These are phyloP conservation scores for Apiotrichum akiyoshidainum DNA, from an alignment of 1,284 basidiomycete genomes.

Conservation along the genomic window DNA sequence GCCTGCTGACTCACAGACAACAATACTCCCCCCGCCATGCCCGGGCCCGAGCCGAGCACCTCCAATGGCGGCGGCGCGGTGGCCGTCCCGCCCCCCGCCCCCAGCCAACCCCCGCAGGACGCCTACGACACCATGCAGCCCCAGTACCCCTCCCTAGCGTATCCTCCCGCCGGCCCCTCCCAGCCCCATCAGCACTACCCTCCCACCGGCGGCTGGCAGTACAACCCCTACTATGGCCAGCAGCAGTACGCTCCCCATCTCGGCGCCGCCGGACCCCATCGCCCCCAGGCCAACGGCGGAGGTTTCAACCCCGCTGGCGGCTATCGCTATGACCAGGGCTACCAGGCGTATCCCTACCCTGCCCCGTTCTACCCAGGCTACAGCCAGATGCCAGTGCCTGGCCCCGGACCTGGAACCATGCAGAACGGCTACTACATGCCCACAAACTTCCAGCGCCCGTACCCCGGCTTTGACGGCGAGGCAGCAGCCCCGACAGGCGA, in stretches of 20 bases:
- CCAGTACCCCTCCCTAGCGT: slow-evolving; percentile 19
- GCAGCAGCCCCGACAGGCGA: slow-evolving; percentile 2
- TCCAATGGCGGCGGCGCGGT: slow-evolving; percentile 4
- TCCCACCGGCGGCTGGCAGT: slow-evolving; percentile 6
- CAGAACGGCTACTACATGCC: slow-evolving; percentile 38
- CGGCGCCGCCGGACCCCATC: slow-evolving; percentile 11
- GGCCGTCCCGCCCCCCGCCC: slow-evolving; percentile 1
- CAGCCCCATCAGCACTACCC: slow-evolving; percentile 12
- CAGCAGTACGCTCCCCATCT: slow-evolving; percentile 11
- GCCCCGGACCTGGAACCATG: slow-evolving; percentile 44
- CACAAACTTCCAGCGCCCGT: slow-evolving; percentile 5
- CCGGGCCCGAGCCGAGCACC: slow-evolving; percentile 9
- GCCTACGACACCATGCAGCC: slow-evolving; percentile 15
- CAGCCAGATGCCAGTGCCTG: slow-evolving; percentile 35
- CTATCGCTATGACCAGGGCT: slow-evolving; percentile 15
- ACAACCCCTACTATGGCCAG: slow-evolving; percentile 19
- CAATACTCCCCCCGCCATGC: slow-evolving; percentile 1
- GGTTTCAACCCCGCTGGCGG: slow-evolving; percentile 18
- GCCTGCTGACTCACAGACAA: background rate
- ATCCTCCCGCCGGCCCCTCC: slow-evolving; percentile 18
- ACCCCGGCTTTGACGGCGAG: slow-evolving; percentile 5
- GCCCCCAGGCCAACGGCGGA: slow-evolving; percentile 15
- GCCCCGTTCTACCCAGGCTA: slow-evolving; percentile 21
- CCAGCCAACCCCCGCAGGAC: slow-evolving; percentile 15
- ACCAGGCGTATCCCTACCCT: slow-evolving; percentile 8